A percentile compares a stretch with the other conserved stretches of the same genome.
phyloP scores from a whole-genome alignment of 2,329 filamentous ascomycete species.

The Seiridium unicorne region DNA sequence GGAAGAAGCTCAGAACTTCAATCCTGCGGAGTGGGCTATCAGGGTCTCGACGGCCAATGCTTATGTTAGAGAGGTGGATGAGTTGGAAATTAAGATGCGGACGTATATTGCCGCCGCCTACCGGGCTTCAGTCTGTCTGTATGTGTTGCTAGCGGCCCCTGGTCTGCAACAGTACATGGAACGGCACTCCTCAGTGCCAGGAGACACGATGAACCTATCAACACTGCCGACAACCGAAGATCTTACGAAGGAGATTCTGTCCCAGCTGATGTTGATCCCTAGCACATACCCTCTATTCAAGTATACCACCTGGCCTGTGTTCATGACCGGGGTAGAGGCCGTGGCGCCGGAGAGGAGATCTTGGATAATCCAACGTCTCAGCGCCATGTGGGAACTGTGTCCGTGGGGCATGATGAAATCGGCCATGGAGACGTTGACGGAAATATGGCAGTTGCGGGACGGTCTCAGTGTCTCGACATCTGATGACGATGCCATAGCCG shows the following conservation, averaged over 20 bases:
- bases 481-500: background rate
- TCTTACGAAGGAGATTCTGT: constrained; percentile 48
- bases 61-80: constrained; percentile 24
- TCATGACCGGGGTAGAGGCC: constrained; percentile 56
- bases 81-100: constrained; percentile 36
- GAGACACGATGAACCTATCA: constrained; percentile 8
- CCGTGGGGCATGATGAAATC: constrained; percentile 51
- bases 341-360: constrained; percentile 41
- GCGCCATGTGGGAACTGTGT: constrained; percentile 42
- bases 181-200: no score
- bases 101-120: constrained; percentile 44
- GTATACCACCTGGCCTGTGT: constrained; percentile 59
- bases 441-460: constrained; percentile 46
- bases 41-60: constrained; percentile 31
- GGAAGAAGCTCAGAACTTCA: constrained; percentile 37
- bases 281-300: constrained; percentile 54
- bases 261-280: constrained; percentile 47
- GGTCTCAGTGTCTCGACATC: constrained; percentile 14
- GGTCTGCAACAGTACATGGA: constrained; percentile 17
- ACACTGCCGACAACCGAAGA: constrained; percentile 40
- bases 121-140: constrained; percentile 45
- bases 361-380: constrained; percentile 50
- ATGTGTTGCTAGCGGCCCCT: constrained; percentile 38
- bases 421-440: constrained; percentile 46
- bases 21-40: constrained; percentile 40